Percentiles rank a stretch among this genome's conserved stretches.
These are phyloP conservation scores for Saturnispora gosingensis DNA, from an alignment of 805 yeast genomes.

Conservation along the genomic window DNA sequence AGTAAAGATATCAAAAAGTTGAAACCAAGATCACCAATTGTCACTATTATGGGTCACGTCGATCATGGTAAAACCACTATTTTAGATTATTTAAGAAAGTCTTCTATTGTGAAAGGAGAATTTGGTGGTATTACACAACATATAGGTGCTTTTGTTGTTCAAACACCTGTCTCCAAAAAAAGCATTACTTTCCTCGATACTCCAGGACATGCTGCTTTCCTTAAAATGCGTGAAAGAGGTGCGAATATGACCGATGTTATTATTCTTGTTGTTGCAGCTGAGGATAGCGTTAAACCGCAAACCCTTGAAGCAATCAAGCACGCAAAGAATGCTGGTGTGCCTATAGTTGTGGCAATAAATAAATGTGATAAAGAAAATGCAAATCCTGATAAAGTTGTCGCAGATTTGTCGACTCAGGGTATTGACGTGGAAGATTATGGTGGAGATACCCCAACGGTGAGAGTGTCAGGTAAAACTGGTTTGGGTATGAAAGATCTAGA, in stretches of 20 bases:
- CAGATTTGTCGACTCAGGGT: constrained; percentile 67
- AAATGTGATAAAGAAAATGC: constrained; percentile 80
- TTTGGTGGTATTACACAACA: constrained; percentile 97
- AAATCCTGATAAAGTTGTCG: constrained; percentile 64
- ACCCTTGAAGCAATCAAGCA: constrained; percentile 93
- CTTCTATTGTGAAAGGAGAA: constrained; percentile 75
- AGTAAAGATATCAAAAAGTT: constrained; percentile 39
- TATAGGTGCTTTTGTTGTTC: constrained; percentile 91
- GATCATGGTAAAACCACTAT: constrained; percentile 98
- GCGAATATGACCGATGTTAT: constrained; percentile 91
- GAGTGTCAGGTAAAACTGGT: constrained; percentile 85
- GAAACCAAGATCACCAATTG: constrained; percentile 80
- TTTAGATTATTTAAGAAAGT: constrained; percentile 75
- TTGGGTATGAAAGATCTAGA: constrained; percentile 82
- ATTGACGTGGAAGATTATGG: constrained; percentile 89
- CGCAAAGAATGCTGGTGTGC: constrained; percentile 72
- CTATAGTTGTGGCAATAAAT: constrained; percentile 83
- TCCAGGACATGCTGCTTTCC: constrained; percentile 96
- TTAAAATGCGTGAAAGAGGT: constrained; percentile 94
- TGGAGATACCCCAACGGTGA: constrained; percentile 86
- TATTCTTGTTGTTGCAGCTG: constrained; percentile 89
- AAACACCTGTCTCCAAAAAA: constrained; percentile 65
- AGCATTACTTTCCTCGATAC: constrained; percentile 87
- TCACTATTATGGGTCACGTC: constrained; percentile 97
- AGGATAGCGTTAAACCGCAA: constrained; percentile 97